Percentiles rank a stretch among this genome's conserved stretches.
Evolutionary conservation across 169 alveolate genomes (phyloP).

Genomic region (Perkinsus marinus): DNA sequence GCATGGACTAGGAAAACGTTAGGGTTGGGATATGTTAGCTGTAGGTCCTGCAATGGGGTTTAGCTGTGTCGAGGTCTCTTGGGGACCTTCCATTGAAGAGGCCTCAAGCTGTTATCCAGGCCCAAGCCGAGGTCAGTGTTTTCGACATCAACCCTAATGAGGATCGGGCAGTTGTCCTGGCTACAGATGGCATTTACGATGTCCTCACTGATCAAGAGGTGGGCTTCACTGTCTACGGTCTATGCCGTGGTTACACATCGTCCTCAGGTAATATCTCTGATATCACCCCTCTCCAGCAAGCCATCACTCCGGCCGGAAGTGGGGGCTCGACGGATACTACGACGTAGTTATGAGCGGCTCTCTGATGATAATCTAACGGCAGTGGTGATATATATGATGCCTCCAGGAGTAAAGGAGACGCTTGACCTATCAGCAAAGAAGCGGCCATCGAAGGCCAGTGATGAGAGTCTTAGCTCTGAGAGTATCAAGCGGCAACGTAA

Average conservation of each 20-base stretch:
- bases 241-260: not conserved
- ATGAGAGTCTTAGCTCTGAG: not conserved
- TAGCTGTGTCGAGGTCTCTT: not conserved
- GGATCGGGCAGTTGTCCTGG: not conserved
- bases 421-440: not conserved
- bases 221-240: not conserved
- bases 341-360: not conserved
- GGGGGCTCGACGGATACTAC: not conserved
- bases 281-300: not conserved
- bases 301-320: not conserved
- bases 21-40: not conserved
- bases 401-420: not conserved
- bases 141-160: not conserved
- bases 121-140: not conserved
- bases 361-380: not conserved
- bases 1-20: not conserved
- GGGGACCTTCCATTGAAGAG: not conserved
- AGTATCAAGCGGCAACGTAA: not conserved
- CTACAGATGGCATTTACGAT: not conserved
- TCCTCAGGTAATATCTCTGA: not conserved
- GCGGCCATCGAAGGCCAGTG: not conserved
- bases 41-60: not conserved
- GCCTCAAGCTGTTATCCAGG: not conserved
- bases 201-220: not conserved
- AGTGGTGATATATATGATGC: not conserved